Conservation (phyloP, 768 basidiomycete genomes). For the Amanita jacksonii region DNA sequence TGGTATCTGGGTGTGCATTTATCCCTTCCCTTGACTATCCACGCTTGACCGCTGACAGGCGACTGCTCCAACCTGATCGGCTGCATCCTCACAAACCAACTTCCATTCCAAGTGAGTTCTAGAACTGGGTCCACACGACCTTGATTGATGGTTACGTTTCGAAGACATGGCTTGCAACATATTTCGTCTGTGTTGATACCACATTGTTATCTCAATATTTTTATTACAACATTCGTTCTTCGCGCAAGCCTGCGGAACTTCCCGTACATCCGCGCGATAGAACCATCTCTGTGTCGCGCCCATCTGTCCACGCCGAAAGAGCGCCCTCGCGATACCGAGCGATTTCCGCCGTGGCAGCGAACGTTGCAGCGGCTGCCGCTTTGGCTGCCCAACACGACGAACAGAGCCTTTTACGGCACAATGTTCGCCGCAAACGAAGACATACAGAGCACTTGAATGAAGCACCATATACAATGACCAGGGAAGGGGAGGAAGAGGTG, state of each 20-base stretch:
- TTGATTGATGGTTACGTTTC: slow-evolving; percentile 10
- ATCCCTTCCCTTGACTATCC: slow-evolving; percentile 2
- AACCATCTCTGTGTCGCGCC: slow-evolving; percentile 32
- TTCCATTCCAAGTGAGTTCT: slow-evolving; percentile 81
- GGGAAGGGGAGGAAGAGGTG: slow-evolving; percentile 39
- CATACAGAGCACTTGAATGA: slow-evolving; percentile 18
- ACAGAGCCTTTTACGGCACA: slow-evolving; percentile 22
- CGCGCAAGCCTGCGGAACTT: slow-evolving; percentile 26
- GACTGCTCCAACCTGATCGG: slow-evolving; percentile 91
- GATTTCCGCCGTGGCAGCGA: slow-evolving; percentile 58
- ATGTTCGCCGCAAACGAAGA: slow-evolving; percentile 19
- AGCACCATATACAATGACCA: slow-evolving; percentile 10
- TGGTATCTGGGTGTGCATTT: slow-evolving; percentile 71
- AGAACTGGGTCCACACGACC: slow-evolving; percentile 1
- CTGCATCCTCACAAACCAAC: slow-evolving; percentile 83
- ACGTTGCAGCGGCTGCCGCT: slow-evolving; percentile 63
- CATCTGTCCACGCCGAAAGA: slow-evolving; percentile 36
- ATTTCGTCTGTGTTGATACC: slow-evolving; percentile 82
- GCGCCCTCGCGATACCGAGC: slow-evolving; percentile 56
- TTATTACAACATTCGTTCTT: no score
- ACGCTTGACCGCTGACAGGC: slow-evolving; percentile 33
- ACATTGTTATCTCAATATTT: slow-evolving; percentile 70
- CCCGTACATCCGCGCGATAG: slow-evolving; percentile 30
- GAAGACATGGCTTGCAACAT: slow-evolving; percentile 84
- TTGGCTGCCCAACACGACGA: slow-evolving; percentile 57